Conservation (phyloP, 2,329 filamentous ascomycete species). For the Claviceps maximensis region DNA sequence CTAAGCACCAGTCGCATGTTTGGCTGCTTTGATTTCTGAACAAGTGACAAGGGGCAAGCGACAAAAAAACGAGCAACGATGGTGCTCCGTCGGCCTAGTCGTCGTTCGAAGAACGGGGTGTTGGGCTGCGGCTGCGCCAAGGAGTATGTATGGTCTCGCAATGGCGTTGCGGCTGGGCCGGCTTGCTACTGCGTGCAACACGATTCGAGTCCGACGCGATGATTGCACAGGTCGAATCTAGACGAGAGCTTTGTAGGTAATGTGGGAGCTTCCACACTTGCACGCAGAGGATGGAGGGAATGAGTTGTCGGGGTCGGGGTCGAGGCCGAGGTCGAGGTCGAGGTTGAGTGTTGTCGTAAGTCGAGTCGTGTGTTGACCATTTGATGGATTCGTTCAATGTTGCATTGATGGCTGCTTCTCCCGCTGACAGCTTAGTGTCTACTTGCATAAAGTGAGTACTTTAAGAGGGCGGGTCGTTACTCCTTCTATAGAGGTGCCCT, state of each 20-base stretch:
- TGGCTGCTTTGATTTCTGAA: background rate
- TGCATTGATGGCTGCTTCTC: background rate
- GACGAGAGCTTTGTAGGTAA: background rate
- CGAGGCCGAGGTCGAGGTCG: background rate
- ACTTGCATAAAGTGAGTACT: background rate
- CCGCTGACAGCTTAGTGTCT: background rate
- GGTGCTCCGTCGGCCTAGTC: background rate
- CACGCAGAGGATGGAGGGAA: background rate
- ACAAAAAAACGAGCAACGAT: background rate
- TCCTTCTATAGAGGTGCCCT: background rate
- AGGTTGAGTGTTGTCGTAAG: background rate
- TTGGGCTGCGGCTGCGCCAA: slow-evolving; percentile 1
- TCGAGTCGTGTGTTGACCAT: background rate
- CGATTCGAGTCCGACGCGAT: background rate
- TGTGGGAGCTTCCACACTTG: background rate
- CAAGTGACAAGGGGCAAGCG: background rate
- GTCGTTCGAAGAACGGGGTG: background rate
- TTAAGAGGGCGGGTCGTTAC: background rate
- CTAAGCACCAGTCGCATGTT: background rate
- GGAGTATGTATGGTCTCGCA: background rate
- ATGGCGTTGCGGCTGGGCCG: background rate
- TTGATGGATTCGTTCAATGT: too few species aligned
- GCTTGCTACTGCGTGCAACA: background rate
- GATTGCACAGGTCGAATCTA: background rate
- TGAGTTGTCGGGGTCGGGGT: background rate